Conservation (phyloP, 305 asterid genomes). For the Ajuga reptans region DNA sequence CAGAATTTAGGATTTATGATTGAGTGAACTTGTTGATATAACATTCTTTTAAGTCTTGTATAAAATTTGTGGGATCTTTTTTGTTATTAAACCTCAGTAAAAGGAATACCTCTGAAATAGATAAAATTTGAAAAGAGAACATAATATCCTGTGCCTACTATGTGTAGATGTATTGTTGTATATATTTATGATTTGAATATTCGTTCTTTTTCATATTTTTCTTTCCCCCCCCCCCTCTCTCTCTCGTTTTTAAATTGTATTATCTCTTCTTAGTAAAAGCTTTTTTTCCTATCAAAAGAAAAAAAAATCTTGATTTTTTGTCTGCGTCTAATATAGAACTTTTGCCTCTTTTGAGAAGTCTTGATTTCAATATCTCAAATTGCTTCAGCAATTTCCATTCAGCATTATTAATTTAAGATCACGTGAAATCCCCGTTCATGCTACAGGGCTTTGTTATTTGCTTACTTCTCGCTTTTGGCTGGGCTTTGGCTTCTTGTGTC, state of each 20-base stretch:
- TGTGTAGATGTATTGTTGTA: not conserved
- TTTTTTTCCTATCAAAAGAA: too few relatives aligned
- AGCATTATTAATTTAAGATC: not conserved
- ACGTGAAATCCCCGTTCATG: not conserved
- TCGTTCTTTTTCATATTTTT: too few relatives aligned
- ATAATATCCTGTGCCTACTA: not conserved
- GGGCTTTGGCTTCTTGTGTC: conserved; percentile 64
- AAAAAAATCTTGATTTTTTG: not conserved
- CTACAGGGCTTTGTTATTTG: conserved; percentile 60
- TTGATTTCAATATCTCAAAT: not conserved
- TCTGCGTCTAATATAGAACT: not conserved
- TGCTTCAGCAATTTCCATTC: not conserved
- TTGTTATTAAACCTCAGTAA: not conserved
- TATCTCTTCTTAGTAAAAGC: too few relatives aligned
- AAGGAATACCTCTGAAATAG: not conserved
- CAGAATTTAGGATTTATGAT: not conserved
- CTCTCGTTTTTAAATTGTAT: too few relatives aligned
- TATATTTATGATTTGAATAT: not conserved
- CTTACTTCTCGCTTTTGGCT: conserved; percentile 68
- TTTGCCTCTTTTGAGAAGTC: not conserved
- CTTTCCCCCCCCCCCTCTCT: too few relatives aligned
- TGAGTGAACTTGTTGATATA: not conserved
- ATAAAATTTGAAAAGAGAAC: not conserved
- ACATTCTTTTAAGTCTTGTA: not conserved
- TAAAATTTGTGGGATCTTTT: not conserved